A percentile compares a stretch with the other conserved stretches of the same genome.
These are phyloP conservation scores for Yamadazyma takamatsuzukensis DNA, from an alignment of 805 yeast genomes.

Conservation along the genomic window DNA sequence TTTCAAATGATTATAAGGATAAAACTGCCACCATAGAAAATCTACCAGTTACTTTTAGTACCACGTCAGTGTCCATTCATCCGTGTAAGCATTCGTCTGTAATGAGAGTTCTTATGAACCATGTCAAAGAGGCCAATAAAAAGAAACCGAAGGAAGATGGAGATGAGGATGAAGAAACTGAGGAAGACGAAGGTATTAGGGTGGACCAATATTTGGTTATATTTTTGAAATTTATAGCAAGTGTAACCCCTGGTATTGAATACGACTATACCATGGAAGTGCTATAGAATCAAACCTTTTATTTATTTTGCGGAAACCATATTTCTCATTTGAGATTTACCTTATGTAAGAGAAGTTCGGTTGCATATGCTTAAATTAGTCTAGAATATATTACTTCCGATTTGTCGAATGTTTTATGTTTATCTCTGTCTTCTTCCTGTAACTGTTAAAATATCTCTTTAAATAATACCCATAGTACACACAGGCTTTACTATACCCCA, in stretches of 20 bases:
- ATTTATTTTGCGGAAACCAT: too few relatives aligned
- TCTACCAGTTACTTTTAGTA: constrained; percentile 75
- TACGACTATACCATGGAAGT: constrained; percentile 99
- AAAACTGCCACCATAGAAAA: constrained; percentile 95
- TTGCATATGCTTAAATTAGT: too few relatives aligned
- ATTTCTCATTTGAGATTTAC: too few relatives aligned
- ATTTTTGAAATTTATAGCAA: constrained; percentile 88
- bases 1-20: constrained; percentile 84
- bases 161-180: constrained; percentile 38
- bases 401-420: too few relatives aligned
- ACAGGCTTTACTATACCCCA: too few relatives aligned
- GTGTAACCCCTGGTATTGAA: constrained; percentile 97
- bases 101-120: constrained; percentile 81
- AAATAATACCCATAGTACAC: too few relatives aligned
- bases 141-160: constrained; percentile 27
- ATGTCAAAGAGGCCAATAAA: constrained; percentile 48
- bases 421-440: too few relatives aligned
- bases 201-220: constrained; percentile 90
- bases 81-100: constrained; percentile 96
- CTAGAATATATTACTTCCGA: too few relatives aligned
- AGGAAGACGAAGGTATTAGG: constrained; percentile 45
- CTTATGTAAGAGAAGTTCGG: too few relatives aligned
- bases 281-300: too few relatives aligned
- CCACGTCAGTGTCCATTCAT: constrained; percentile 85
- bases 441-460: too few relatives aligned